A percentile compares a stretch with the other conserved stretches of the same genome.
Evolutionary conservation across 1,284 basidiomycete species (phyloP).

Genomic region (Papiliotrema laurentii): DNA sequence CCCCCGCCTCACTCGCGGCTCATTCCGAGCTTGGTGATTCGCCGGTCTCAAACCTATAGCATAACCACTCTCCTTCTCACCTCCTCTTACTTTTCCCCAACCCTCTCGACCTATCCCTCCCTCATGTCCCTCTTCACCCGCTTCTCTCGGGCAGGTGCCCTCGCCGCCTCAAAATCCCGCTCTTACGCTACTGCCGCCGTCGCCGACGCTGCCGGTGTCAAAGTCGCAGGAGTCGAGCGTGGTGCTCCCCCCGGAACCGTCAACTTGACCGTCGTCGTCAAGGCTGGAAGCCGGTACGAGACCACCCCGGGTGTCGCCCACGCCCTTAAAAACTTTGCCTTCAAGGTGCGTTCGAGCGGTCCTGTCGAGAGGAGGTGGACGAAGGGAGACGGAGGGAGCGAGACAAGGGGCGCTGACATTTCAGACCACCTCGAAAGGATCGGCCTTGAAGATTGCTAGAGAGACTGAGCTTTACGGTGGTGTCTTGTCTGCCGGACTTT

Average conservation of each 20-base stretch:
- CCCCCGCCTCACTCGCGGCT: not conserved
- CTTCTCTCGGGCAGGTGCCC: slow-evolving; percentile 16
- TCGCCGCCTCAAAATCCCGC: slow-evolving; percentile 51
- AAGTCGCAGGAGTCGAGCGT: slow-evolving; percentile 76
- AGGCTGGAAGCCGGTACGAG: slow-evolving; percentile 85
- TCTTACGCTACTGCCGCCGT: slow-evolving; percentile 61
- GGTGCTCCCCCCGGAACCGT: slow-evolving; percentile 63
- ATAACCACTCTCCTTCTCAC: not conserved
- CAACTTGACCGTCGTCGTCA: slow-evolving; percentile 81
- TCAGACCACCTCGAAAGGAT: slow-evolving; percentile 72
- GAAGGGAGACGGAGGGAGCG: not conserved
- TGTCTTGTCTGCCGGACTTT: slow-evolving; percentile 77
- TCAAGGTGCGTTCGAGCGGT: slow-evolving; percentile 67
- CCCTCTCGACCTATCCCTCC: slow-evolving; percentile 4
- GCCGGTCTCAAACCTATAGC: not conserved
- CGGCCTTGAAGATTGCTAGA: slow-evolving; percentile 83
- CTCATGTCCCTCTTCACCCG: slow-evolving; percentile 35
- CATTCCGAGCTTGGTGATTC: slow-evolving; percentile 1
- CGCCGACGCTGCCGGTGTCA: slow-evolving; percentile 70
- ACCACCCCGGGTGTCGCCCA: slow-evolving; percentile 80
- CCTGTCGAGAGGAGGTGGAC: not conserved
- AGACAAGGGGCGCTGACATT: slow-evolving; percentile 1
- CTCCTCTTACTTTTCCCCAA: not conserved
- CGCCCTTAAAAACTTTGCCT: slow-evolving; percentile 91
- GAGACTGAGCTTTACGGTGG: slow-evolving; percentile 94